Percentiles rank a stretch among this genome's conserved stretches.
These are phyloP conservation scores for Candida insectalens DNA, from an alignment of 805 yeast species.

Conservation along the genomic window DNA sequence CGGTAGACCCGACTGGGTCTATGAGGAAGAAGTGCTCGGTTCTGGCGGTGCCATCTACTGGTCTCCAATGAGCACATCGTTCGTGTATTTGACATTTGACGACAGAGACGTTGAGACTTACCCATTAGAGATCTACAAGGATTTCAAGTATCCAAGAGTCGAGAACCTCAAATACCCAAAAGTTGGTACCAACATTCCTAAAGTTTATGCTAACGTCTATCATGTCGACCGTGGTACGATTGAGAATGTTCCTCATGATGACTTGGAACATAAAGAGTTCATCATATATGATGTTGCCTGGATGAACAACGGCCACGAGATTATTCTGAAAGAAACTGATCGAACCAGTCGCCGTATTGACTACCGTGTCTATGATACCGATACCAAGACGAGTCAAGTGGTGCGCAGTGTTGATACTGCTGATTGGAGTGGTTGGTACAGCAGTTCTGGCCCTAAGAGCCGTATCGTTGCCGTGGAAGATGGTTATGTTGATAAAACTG, in stretches of 20 bases:
- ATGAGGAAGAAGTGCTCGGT: slow-evolving; percentile 68
- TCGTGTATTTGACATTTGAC: slow-evolving; percentile 47
- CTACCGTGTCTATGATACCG: slow-evolving; percentile 33
- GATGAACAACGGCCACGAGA: slow-evolving; percentile 34
- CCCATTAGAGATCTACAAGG: slow-evolving; percentile 40
- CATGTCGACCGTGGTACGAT: slow-evolving; percentile 21
- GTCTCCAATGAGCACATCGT: slow-evolving; percentile 50
- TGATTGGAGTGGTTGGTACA: slow-evolving; percentile 46
- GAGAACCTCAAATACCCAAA: slow-evolving; percentile 56
- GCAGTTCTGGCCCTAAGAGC: background rate
- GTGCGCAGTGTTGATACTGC: slow-evolving; percentile 35
- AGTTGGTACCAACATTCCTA: slow-evolving; percentile 60
- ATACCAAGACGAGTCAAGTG: slow-evolving; percentile 21
- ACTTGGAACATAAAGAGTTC: slow-evolving; percentile 30
- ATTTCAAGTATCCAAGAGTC: slow-evolving; percentile 35
- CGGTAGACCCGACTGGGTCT: slow-evolving; percentile 78
- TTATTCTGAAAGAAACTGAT: slow-evolving; percentile 53
- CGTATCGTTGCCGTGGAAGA: slow-evolving; percentile 31
- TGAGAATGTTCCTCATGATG: slow-evolving; percentile 18
- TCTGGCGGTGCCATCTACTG: slow-evolving; percentile 61
- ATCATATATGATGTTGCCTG: slow-evolving; percentile 56
- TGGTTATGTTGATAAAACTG: slow-evolving; percentile 60
- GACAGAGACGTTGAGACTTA: slow-evolving; percentile 50
- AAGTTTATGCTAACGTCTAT: slow-evolving; percentile 35
- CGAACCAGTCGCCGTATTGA: slow-evolving; percentile 49